phyloP scores from a whole-genome alignment of 345 rosid species.

The Eucalyptus shirleyi region DNA sequence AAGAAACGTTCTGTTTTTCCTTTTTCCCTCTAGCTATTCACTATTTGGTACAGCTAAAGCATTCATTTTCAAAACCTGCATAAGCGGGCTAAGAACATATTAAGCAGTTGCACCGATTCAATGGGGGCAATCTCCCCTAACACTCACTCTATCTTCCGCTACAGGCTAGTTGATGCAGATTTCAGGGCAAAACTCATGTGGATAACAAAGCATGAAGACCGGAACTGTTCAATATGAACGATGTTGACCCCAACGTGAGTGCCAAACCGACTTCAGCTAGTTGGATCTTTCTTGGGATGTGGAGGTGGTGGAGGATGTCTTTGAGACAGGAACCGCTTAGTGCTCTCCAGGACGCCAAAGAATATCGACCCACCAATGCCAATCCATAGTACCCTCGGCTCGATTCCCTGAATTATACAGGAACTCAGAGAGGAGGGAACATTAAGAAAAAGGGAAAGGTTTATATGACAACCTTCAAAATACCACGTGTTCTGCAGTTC shows the following conservation, averaged over 20 bases:
- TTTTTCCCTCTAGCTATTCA: not conserved
- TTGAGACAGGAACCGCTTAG: slow-evolving; percentile 58
- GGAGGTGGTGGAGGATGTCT: slow-evolving; percentile 19
- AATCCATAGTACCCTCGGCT: slow-evolving; percentile 84
- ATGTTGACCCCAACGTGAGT: not conserved
- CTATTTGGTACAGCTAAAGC: not conserved
- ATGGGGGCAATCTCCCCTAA: not conserved
- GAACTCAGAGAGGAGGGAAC: not conserved
- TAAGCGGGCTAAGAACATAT: not conserved
- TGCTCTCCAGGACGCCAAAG: slow-evolving; percentile 79
- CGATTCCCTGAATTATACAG: slow-evolving; percentile 48
- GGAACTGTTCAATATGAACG: not conserved
- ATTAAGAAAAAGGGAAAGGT: not conserved
- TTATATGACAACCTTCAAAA: not conserved
- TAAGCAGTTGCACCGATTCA: not conserved
- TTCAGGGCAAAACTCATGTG: not conserved
- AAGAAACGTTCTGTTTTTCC: not conserved
- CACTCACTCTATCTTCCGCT: not conserved
- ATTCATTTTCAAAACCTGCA: not conserved
- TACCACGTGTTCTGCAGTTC: not conserved
- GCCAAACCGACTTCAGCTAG: not conserved
- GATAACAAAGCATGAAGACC: not conserved
- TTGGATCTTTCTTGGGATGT: not conserved
- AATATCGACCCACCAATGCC: slow-evolving; percentile 91
- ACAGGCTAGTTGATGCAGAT: not conserved